Conservation (phyloP, 768 basidiomycete species). For the Termitomyces sp. region DNA sequence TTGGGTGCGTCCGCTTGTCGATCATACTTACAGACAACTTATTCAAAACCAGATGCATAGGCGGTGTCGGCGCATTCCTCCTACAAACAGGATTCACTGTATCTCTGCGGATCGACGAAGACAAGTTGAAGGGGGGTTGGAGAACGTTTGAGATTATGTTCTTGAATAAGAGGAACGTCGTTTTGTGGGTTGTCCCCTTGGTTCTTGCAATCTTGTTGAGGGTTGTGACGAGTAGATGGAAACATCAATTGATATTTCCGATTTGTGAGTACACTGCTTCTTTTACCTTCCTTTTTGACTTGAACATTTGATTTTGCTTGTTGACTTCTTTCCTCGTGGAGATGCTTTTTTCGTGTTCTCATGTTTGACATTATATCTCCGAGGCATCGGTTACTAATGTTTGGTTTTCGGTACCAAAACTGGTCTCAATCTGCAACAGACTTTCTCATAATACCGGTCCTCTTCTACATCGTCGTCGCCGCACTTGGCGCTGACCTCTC, state of each 20-base stretch:
- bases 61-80: conserved; percentile 91
- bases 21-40: too few relatives aligned
- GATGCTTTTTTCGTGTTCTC: not conserved
- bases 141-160: conserved; percentile 67
- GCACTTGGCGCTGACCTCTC: conserved; percentile 58
- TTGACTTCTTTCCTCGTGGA: not conserved
- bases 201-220: conserved; percentile 71
- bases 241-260: conserved; percentile 92
- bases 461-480: conserved; percentile 80
- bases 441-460: conserved; percentile 70
- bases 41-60: conserved; percentile 61
- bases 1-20: conserved; percentile 46
- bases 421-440: conserved; percentile 32
- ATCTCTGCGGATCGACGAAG: conserved; percentile 73
- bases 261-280: conserved; percentile 44
- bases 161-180: conserved; percentile 52
- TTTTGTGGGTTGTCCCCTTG: conserved; percentile 78
- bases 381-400: not conserved
- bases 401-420: not conserved
- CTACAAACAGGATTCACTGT: conserved; percentile 88
- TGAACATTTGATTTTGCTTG: not conserved
- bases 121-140: conserved; percentile 51
- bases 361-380: not conserved
- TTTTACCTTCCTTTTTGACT: not conserved
- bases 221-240: conserved; percentile 71